Evolutionary conservation across 768 basidiomycete genomes (phyloP).

Genomic region (Hirschioporus abietinus): DNA sequence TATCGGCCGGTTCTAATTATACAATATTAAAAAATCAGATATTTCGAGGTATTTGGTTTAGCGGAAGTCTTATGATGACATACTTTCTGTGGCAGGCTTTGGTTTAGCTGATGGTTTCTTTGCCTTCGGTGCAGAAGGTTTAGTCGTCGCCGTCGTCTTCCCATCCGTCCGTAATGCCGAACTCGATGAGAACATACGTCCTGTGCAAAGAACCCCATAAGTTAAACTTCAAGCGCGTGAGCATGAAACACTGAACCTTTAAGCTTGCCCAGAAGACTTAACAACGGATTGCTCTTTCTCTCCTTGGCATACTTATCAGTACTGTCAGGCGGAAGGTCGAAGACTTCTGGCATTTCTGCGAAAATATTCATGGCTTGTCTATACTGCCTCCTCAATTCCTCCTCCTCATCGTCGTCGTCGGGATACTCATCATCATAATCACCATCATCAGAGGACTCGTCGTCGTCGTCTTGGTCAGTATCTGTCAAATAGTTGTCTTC

Average conservation of each 20-base stretch:
- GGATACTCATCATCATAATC: slow-evolving; percentile 33
- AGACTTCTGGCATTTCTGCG: slow-evolving; percentile 54
- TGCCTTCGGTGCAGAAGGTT: background rate
- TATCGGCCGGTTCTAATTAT: slow-evolving; percentile 5
- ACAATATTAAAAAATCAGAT: slow-evolving; percentile 6
- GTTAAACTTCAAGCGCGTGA: background rate
- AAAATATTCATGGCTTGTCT: slow-evolving; percentile 66
- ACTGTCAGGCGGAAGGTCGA: slow-evolving; percentile 37
- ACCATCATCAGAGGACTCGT: slow-evolving; percentile 31
- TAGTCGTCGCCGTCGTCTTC: background rate
- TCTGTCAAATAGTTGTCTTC: slow-evolving; percentile 30
- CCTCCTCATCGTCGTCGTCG: slow-evolving; percentile 31
- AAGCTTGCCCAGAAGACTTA: slow-evolving; percentile 69
- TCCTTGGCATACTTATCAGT: slow-evolving; percentile 40
- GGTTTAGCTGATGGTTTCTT: background rate
- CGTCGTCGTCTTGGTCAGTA: slow-evolving; percentile 46
- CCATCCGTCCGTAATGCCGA: slow-evolving; percentile 1
- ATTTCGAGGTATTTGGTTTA: background rate
- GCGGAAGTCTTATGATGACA: background rate
- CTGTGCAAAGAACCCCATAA: slow-evolving; percentile 6
- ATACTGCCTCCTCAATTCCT: slow-evolving; percentile 48
- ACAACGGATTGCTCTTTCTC: slow-evolving; percentile 68
- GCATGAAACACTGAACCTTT: background rate
- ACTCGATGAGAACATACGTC: slow-evolving; percentile 50
- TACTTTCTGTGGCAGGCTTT: background rate